Evolutionary conservation across 371 early-diverging fungal species (phyloP).

Genomic region (Syncephalastrum sp.): DNA sequence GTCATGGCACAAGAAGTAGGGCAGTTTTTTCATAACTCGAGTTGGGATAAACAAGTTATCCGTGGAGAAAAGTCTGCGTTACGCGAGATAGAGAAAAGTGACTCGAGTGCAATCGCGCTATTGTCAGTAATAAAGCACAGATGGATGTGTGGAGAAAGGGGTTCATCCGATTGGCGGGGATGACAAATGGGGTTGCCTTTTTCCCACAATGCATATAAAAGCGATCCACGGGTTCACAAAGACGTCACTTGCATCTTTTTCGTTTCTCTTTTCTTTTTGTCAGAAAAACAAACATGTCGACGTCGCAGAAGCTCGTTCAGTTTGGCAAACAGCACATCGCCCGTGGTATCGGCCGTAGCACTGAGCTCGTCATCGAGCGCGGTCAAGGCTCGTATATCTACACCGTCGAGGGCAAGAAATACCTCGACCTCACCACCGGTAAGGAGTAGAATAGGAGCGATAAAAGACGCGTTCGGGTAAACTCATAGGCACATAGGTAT

Average conservation of each 20-base stretch:
- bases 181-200: background rate
- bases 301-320: conserved; percentile 38
- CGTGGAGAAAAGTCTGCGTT: too few species aligned
- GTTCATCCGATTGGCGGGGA: too few species aligned
- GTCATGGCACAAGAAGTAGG: too few species aligned
- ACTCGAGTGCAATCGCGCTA: too few species aligned
- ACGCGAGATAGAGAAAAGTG: too few species aligned
- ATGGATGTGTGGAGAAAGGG: too few species aligned
- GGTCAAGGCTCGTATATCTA: conserved; percentile 51
- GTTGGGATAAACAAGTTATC: too few species aligned
- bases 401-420: conserved; percentile 50
- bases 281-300: conserved; percentile 19
- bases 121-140: too few species aligned
- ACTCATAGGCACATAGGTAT: conserved; percentile 31
- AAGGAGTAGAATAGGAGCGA: background rate
- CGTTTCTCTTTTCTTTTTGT: background rate
- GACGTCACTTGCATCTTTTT: conserved; percentile 1
- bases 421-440: conserved; percentile 52
- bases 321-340: conserved; percentile 51
- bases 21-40: too few species aligned
- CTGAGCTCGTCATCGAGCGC: conserved; percentile 49
- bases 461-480: background rate
- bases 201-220: conserved; percentile 11
- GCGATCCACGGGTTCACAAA: conserved; percentile 3
- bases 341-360: conserved; percentile 48